These are phyloP conservation scores for Plenodomus tracheiphilus DNA, from an alignment of 2,329 filamentous ascomycete species.

Conservation along the genomic window DNA sequence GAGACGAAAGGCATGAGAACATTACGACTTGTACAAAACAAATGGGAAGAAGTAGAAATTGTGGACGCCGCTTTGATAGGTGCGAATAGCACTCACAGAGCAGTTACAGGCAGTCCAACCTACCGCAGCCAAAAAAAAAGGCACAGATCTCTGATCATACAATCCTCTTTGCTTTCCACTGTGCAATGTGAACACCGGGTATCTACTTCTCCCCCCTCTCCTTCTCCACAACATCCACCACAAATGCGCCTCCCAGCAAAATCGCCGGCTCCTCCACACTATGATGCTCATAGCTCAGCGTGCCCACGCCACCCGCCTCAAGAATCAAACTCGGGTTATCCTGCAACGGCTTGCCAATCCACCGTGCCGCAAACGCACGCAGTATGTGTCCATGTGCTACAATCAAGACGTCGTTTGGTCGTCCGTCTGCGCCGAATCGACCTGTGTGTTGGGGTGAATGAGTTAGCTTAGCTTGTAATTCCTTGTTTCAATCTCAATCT, in stretches of 20 bases:
- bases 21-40: no score
- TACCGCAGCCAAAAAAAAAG: neutral
- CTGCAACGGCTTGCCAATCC: constrained; percentile 73
- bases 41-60: neutral
- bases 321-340: constrained; percentile 79
- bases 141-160: neutral
- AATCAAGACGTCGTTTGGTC: constrained; percentile 70
- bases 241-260: constrained; percentile 55
- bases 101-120: neutral
- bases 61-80: neutral
- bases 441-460: no score
- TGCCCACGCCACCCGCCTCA: constrained; percentile 64
- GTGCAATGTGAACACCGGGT: neutral
- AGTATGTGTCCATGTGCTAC: constrained; percentile 92
- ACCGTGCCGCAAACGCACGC: constrained; percentile 83
- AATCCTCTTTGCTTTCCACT: neutral
- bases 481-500: neutral
- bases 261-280: constrained; percentile 56
- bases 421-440: constrained; percentile 60
- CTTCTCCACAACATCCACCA: constrained; percentile 53
- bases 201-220: constrained; percentile 27
- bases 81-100: neutral
- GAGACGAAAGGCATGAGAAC: neutral
- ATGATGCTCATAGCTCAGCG: constrained; percentile 56
- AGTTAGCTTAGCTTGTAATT: no score